phyloP scores from a whole-genome alignment of 345 rosid genomes.

The Nasturtium officinale region DNA sequence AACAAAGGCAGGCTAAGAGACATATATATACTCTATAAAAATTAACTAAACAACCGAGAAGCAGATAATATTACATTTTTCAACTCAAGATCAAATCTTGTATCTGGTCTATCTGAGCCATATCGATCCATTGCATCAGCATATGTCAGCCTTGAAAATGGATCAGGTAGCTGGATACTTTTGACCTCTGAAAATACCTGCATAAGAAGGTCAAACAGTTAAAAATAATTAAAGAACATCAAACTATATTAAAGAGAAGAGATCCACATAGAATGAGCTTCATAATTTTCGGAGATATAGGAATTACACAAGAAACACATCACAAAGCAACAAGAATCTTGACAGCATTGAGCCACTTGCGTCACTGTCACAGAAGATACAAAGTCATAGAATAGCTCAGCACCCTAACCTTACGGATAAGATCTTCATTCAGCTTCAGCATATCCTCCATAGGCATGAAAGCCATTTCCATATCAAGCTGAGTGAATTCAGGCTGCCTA shows the following conservation, averaged over 20 bases:
- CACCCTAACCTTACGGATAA: conserved; percentile 74
- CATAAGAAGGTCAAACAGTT: conserved; percentile 31
- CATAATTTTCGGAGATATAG: not conserved
- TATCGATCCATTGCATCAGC: conserved; percentile 84
- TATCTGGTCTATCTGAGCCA: conserved; percentile 96
- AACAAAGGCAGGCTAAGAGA: conserved; percentile 21
- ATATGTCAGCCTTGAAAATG: conserved; percentile 89
- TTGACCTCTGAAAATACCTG: conserved; percentile 88
- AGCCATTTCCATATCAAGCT: conserved; percentile 96
- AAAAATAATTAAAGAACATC: conserved; percentile 3
- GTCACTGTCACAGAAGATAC: conserved; percentile 9
- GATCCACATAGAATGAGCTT: conserved; percentile 3
- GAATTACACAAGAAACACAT: conserved; percentile 17
- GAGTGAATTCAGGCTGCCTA: conserved; percentile 98
- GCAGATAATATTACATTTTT: conserved; percentile 66
- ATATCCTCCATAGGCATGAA: conserved; percentile 89
- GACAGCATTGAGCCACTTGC: not conserved
- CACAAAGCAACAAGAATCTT: conserved; percentile 4
- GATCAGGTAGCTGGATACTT: conserved; percentile 76
- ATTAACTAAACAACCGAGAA: conserved; percentile 16
- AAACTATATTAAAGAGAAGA: conserved; percentile 15
- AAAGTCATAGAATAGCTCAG: not conserved
- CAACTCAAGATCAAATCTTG: conserved; percentile 87
- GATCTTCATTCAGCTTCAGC: conserved; percentile 87
- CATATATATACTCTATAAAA: not conserved